Evolutionary conservation across 345 rosid species (phyloP).

Genomic region (Camelina hispida): DNA sequence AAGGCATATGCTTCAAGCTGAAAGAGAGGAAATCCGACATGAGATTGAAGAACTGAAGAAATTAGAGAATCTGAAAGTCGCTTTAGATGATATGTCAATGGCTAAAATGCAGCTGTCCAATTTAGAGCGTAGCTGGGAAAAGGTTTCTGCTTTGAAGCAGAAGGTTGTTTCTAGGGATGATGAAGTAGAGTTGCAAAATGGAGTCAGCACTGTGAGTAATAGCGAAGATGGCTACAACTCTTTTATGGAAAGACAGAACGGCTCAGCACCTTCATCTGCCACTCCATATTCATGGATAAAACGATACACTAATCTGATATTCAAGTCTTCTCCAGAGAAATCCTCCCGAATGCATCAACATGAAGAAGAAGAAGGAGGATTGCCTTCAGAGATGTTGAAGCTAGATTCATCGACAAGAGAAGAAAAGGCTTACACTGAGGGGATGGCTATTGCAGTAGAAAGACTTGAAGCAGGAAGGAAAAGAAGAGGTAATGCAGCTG

Average conservation of each 20-base stretch:
- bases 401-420: slow-evolving; percentile 47
- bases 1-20: slow-evolving; percentile 76
- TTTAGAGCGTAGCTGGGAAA: slow-evolving; percentile 62
- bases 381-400: slow-evolving; percentile 35
- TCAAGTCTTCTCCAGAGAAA: slow-evolving; percentile 65
- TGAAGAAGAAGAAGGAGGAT: slow-evolving; percentile 32
- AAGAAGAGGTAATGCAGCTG: slow-evolving; percentile 52
- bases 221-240: slow-evolving; percentile 51
- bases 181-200: slow-evolving; percentile 46
- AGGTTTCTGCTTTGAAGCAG: slow-evolving; percentile 59
- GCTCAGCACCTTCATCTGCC: slow-evolving; percentile 50
- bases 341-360: slow-evolving; percentile 31
- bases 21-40: slow-evolving; percentile 69
- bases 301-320: slow-evolving; percentile 65
- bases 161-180: slow-evolving; percentile 47
- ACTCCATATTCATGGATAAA: slow-evolving; percentile 84
- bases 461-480: slow-evolving; percentile 58
- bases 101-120: slow-evolving; percentile 68
- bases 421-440: slow-evolving; percentile 43
- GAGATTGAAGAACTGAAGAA: slow-evolving; percentile 72
- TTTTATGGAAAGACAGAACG: slow-evolving; percentile 44
- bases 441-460: slow-evolving; percentile 48
- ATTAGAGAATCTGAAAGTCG: slow-evolving; percentile 78
- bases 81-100: slow-evolving; percentile 71
- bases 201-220: slow-evolving; percentile 41